Evolutionary conservation across 2,329 filamentous ascomycete species (phyloP).

Genomic region (Scolecobasidium constrictum): DNA sequence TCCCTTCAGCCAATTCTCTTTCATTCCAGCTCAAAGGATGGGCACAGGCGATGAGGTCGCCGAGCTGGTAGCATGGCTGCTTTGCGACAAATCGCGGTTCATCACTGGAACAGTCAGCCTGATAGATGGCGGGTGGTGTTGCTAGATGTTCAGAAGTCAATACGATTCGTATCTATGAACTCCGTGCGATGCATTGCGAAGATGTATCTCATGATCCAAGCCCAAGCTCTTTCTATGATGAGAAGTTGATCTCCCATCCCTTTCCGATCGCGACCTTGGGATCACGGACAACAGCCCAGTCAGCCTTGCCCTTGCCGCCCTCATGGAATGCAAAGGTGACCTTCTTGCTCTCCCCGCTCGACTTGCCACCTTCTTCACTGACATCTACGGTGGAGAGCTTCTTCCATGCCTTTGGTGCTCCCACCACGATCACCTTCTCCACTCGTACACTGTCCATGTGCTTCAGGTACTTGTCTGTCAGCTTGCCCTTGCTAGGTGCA

Average conservation of each 20-base stretch:
- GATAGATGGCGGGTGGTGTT: no score
- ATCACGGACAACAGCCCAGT: conserved; percentile 53
- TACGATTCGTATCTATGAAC: no score
- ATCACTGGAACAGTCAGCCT: no score
- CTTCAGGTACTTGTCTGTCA: conserved; percentile 66
- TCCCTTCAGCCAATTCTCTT: no score
- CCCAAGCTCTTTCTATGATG: no score
- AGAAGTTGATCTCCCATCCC: conserved; percentile 53
- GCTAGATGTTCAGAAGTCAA: no score
- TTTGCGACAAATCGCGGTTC: no score
- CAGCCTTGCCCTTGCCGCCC: conserved; percentile 42
- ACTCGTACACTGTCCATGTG: conserved; percentile 66
- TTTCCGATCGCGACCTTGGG: conserved; percentile 50
- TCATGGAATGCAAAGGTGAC: conserved; percentile 50
- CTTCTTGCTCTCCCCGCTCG: conserved; percentile 31
- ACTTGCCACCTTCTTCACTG: conserved; percentile 46
- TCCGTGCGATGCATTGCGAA: no score
- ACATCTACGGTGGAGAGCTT: conserved; percentile 51
- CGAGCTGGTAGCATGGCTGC: no score
- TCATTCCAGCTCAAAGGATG: no score
- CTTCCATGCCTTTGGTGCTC: conserved; percentile 64
- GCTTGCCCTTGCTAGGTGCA: conserved; percentile 41
- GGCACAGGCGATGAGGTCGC: no score
- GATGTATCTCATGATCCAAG: no score
- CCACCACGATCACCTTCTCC: conserved; percentile 76